phyloP scores from a whole-genome alignment of 2,329 filamentous ascomycete genomes.

The Colletotrichum aenigma region DNA sequence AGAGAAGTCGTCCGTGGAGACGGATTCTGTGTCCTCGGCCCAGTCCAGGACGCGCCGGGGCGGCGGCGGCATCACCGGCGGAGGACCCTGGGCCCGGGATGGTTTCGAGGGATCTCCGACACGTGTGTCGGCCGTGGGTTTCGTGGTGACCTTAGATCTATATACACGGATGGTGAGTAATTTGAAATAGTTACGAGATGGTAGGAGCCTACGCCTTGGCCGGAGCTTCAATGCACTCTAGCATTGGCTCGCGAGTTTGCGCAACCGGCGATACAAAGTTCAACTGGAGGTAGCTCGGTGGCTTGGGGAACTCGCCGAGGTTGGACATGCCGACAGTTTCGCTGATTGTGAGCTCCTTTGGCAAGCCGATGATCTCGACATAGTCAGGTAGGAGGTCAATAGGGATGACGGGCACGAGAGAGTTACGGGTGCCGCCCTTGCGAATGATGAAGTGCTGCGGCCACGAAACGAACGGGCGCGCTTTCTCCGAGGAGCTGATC shows the following conservation, averaged over 20 bases:
- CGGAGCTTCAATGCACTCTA: not conserved
- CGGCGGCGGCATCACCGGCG: not conserved
- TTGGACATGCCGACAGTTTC: slow-evolving; percentile 43
- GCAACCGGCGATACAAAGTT: not conserved
- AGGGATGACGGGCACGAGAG: slow-evolving; percentile 58
- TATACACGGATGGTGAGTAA: not conserved
- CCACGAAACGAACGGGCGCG: not conserved
- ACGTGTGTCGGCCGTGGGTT: not conserved
- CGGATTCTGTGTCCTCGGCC: slow-evolving; percentile 15
- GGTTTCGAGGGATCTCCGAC: not conserved
- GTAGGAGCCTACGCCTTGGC: not conserved
- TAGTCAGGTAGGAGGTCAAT: slow-evolving; percentile 55
- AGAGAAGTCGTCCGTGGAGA: slow-evolving; percentile 13
- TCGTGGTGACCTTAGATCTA: not conserved
- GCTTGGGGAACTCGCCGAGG: slow-evolving; percentile 34
- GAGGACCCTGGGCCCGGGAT: not conserved
- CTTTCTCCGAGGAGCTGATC: not conserved
- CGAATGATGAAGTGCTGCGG: slow-evolving; percentile 46
- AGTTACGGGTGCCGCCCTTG: slow-evolving; percentile 24
- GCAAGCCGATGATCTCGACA: slow-evolving; percentile 46
- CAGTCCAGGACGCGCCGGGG: slow-evolving; percentile 3
- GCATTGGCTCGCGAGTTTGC: not conserved
- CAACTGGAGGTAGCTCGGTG: slow-evolving; percentile 17
- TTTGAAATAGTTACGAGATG: not conserved
- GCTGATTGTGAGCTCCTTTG: slow-evolving; percentile 41